Evolutionary conservation across 2,329 filamentous ascomycete genomes (phyloP).

Genomic region (Cephalotrichum gorgonifer): DNA sequence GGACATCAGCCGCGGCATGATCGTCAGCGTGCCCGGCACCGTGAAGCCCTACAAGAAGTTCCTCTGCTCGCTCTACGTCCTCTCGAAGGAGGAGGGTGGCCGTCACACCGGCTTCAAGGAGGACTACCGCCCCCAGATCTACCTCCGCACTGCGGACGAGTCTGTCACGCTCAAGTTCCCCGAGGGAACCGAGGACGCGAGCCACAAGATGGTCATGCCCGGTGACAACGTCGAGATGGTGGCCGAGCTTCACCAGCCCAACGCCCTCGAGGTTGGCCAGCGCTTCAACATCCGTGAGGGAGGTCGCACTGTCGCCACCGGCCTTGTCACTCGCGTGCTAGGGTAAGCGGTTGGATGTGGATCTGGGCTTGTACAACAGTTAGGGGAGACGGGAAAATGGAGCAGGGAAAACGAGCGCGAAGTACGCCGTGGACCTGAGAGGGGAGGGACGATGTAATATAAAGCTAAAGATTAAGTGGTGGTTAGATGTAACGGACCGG

Average conservation of each 20-base stretch:
- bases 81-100: slow-evolving; percentile 96
- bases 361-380: not conserved
- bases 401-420: not conserved
- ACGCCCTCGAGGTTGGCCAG: slow-evolving; percentile 84
- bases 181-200: slow-evolving; percentile 63
- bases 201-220: slow-evolving; percentile 83
- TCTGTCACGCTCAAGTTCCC: slow-evolving; percentile 74
- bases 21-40: slow-evolving; percentile 72
- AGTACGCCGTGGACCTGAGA: not conserved
- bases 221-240: slow-evolving; percentile 99
- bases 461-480: not conserved
- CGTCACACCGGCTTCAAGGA: slow-evolving; percentile 90
- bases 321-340: slow-evolving; percentile 66
- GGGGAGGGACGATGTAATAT: not conserved
- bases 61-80: slow-evolving; percentile 90
- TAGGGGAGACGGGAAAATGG: not conserved
- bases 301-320: slow-evolving; percentile 79
- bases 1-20: slow-evolving; percentile 91
- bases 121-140: slow-evolving; percentile 97
- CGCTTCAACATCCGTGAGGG: slow-evolving; percentile 98
- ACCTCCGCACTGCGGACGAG: slow-evolving; percentile 84
- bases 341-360: slow-evolving; percentile 27
- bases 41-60: slow-evolving; percentile 87
- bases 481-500: not conserved
- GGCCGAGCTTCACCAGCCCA: slow-evolving; percentile 71